Base-by-base conservation (phyloP, 768 basidiomycete genomes). In the Rhodotorula taiwanensis region DNA sequence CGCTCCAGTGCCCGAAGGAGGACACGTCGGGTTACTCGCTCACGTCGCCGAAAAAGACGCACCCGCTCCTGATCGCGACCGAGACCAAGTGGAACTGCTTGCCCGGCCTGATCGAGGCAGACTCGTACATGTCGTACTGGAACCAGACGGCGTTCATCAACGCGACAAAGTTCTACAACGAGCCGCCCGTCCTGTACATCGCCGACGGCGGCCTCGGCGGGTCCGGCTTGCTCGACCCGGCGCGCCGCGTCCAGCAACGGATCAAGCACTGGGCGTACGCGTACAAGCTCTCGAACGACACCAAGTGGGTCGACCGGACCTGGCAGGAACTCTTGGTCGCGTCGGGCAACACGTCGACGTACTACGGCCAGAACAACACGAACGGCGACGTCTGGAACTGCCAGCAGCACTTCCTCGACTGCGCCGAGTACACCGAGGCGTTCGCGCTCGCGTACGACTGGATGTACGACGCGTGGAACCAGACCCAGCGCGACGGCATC, bases 361-460 rank as follows among this genome's bases (percentile, higher is more conserved):
- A 71, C 76, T 10, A 70, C 10, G 97, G 89, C 75, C 91, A 91
- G 25, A 79, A 83, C 5, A 76, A 20, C 7, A 44, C 15, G 20
- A 44, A 44, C 57, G 78, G 78, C 55, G 79, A 79, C 59, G 81
- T 83, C 72, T 99, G 94, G 95, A 95, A 98, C 77, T 39, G 36
- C 36, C 80, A 84, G 18, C 66, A 51, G 2, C 95, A 99, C 77
- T 98, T 97, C 83, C 84, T 98, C 50, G 94, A 94, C 75, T 52
- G 75, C 25, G 93, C 86, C n/a, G 94, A 97, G 76, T 80, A 95
- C 68, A 84, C 84, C 23, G 84, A 86, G 30, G 92, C 89, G 8
- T 98, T 86, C 72, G 95, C 82, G 34, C 87, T 92, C 66, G 94
- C 86, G 3, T 99, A 98, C 72, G 95, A 99, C 74, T 99, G 95